Evolutionary conservation across 2,329 filamentous ascomycete genomes (phyloP).

Genomic region (Neonectria coccinea): DNA sequence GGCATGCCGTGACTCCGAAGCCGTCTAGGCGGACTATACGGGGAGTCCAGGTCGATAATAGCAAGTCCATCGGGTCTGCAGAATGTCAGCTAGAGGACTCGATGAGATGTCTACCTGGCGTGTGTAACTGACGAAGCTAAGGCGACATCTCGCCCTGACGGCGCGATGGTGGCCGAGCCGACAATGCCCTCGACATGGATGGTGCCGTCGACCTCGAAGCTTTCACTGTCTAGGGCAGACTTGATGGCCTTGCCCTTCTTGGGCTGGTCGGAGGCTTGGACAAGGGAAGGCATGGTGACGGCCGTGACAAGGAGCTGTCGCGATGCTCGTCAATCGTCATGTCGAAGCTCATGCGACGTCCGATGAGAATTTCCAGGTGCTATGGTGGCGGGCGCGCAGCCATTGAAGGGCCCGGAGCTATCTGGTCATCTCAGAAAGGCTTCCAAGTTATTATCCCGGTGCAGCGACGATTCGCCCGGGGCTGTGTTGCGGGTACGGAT

Average conservation of each 20-base stretch:
- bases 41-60: conserved; percentile 91
- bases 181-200: conserved; percentile 86
- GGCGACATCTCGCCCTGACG: conserved; percentile 89
- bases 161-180: conserved; percentile 92
- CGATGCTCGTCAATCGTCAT: conserved; percentile 45
- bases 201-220: conserved; percentile 85
- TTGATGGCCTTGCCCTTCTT: conserved; percentile 71
- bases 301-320: conserved; percentile 34
- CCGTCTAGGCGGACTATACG: conserved; percentile 86
- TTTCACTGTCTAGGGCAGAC: conserved; percentile 85
- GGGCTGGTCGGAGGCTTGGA: conserved; percentile 57
- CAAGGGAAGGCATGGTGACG: conserved; percentile 62
- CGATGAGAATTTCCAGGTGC: conserved; percentile 19
- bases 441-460: conserved; percentile 4
- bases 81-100: conserved; percentile 16
- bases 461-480: conserved; percentile 5
- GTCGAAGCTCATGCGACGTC: conserved; percentile 31
- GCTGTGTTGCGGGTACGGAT: conserved; percentile 11
- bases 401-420: conserved; percentile 19
- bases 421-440: conserved; percentile 7
- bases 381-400: conserved; percentile 30
- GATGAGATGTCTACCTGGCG: conserved; percentile 33
- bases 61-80: conserved; percentile 82
- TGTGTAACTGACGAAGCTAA: conserved; percentile 75
- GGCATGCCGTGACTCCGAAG: conserved; percentile 84